These are phyloP conservation scores for Monosporascus sp. DNA, from an alignment of 2,329 filamentous ascomycete species.

Conservation along the genomic window DNA sequence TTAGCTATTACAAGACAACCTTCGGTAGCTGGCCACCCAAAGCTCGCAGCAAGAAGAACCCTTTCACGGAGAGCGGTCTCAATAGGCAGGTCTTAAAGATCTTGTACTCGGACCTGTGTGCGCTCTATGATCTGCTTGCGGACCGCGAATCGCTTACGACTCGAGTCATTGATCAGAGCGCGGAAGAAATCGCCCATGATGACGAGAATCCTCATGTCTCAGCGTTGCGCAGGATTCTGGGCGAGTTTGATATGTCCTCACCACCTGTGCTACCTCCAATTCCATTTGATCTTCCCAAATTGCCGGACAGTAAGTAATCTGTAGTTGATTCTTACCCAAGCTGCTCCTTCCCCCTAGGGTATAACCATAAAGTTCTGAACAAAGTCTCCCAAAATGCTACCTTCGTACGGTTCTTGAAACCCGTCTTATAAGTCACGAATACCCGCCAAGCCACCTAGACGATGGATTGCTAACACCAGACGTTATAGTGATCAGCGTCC, in stretches of 20 bases:
- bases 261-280: constrained; percentile 88
- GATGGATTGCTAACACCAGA: too few relatives aligned
- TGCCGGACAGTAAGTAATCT: constrained; percentile 49
- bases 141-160: constrained; percentile 76
- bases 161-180: constrained; percentile 65
- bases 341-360: too few relatives aligned
- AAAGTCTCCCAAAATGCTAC: too few relatives aligned
- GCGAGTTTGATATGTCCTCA: constrained; percentile 83
- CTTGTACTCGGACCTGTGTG: constrained; percentile 80
- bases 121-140: constrained; percentile 82
- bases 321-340: too few relatives aligned
- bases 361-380: too few relatives aligned
- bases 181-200: constrained; percentile 49
- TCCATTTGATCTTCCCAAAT: constrained; percentile 78
- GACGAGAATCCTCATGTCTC: constrained; percentile 56
- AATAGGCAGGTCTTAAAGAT: constrained; percentile 78
- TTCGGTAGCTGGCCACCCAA: constrained; percentile 82
- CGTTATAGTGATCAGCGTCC: constrained; percentile 48
- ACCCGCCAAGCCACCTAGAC: too few relatives aligned
- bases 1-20: constrained; percentile 58
- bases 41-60: constrained; percentile 85
- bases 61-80: constrained; percentile 77
- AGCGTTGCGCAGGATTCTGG: constrained; percentile 72
- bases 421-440: too few relatives aligned
- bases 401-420: too few relatives aligned